phyloP scores from a whole-genome alignment of 1,284 basidiomycete genomes.

The Trametes sp. region DNA sequence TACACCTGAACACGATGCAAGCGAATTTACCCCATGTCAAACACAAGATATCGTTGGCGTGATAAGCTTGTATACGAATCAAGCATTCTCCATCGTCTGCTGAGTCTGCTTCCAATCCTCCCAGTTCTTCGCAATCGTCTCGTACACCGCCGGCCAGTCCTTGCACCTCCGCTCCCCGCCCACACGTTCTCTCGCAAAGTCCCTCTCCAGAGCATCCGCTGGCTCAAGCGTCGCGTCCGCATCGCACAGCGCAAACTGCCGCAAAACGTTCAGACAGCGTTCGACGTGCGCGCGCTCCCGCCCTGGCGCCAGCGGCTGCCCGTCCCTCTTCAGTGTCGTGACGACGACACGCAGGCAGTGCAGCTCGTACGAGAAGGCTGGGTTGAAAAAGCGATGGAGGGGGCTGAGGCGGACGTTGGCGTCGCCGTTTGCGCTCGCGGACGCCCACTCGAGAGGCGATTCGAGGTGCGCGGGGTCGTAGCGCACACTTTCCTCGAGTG shows the following conservation, averaged over 20 bases:
- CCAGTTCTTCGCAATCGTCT: constrained; percentile 13
- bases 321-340: constrained; percentile 21
- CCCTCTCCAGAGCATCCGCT: constrained; percentile 31
- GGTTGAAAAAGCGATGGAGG: constrained; percentile 39
- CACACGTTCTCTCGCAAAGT: constrained; percentile 22
- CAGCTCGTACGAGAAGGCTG: constrained; percentile 49
- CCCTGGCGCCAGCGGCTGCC: neutral
- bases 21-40: too few species aligned
- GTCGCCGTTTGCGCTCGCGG: constrained; percentile 36
- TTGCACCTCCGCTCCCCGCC: constrained; percentile 4
- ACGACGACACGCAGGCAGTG: constrained; percentile 45
- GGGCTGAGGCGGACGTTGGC: constrained; percentile 45
- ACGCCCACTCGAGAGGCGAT: constrained; percentile 40
- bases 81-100: neutral
- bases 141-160: constrained; percentile 11
- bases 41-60: too few species aligned
- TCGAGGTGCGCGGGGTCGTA: constrained; percentile 31
- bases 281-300: constrained; percentile 23
- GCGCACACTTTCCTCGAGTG: constrained; percentile 30
- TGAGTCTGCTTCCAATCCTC: neutral
- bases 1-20: too few species aligned
- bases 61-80: neutral
- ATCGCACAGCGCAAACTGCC: constrained; percentile 46
- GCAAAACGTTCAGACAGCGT: constrained; percentile 32
- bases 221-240: constrained; percentile 48